Evolutionary conservation across 257 asterid species (phyloP), one percentile per base, ranked within the genome.

Genomic region (Ehretia macrophylla): DNA sequence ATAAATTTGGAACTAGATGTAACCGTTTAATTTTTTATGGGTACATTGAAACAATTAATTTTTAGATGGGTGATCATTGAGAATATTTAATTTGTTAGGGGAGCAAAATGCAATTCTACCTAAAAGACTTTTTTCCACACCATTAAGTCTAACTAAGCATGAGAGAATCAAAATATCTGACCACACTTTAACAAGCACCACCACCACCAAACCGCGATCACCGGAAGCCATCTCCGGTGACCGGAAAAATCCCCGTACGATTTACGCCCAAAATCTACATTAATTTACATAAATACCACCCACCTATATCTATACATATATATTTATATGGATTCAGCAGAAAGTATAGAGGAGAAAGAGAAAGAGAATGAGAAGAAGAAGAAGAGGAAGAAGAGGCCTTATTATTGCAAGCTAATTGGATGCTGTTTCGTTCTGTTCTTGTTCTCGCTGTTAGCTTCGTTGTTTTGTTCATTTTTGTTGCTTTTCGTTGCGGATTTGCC

Each of bases 161-260:
- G 32, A 13, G 32, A 10, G 19, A 18, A 47, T 16, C 18, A 18
- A 51, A 51, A 53, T n/a, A 60, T 45, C 32, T 47, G 66, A 0
- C 19, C 18, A 14, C 14, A 4, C 11, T 9, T 17, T 42, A 4
- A 37, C 56, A 50, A 63, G 17, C 59, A 48, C 52, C 45, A 53
- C 48, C 46, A 20, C 46, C 40, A 54, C 75, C 47, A 51, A 58
- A 51, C 47, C 47, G 47, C 82, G 88, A 67, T 80, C 88, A 75
- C 88, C 86, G 81, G 82, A 77, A 60, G 63, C 49, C 70, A 66
- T 73, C 67, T 71, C 87, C 89, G 84, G 90, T 70, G 77, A 52
- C 80, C 82, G 87, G 67, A 66, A 63, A 69, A 38, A 51, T 64
- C 17, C 14, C 14, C 46, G 2, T 48, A 68, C 54, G 53, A n/a